These are phyloP conservation scores for Prosopis cineraria DNA, from an alignment of 306 rosid genomes.

Conservation along the genomic window DNA sequence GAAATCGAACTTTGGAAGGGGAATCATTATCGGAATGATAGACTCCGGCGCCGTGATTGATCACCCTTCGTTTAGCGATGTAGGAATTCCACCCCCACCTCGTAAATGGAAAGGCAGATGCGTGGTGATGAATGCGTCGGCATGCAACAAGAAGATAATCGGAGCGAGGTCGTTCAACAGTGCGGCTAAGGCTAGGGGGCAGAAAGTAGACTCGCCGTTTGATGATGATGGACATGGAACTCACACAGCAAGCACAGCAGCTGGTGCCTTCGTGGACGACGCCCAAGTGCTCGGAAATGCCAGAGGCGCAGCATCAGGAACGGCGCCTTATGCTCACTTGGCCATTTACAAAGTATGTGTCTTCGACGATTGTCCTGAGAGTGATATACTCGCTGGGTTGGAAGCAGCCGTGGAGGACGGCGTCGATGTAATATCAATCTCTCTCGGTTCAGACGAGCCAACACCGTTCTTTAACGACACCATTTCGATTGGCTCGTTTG, in stretches of 20 bases:
- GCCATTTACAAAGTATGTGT: slow-evolving; percentile 60
- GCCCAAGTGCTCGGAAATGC: slow-evolving; percentile 68
- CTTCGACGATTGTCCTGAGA: slow-evolving; percentile 42
- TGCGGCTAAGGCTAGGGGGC: slow-evolving; percentile 28
- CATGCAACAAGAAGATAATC: slow-evolving; percentile 72
- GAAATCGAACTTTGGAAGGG: slow-evolving; percentile 61
- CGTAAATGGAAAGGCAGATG: slow-evolving; percentile 83
- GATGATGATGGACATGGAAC: slow-evolving; percentile 57
- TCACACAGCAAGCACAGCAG: slow-evolving; percentile 55
- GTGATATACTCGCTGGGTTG: slow-evolving; percentile 45
- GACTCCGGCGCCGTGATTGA: slow-evolving; percentile 62
- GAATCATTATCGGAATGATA: slow-evolving; percentile 67
- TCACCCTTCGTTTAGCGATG: slow-evolving; percentile 70
- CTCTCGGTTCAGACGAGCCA: slow-evolving; percentile 44
- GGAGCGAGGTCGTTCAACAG: slow-evolving; percentile 63
- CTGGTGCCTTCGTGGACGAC: slow-evolving; percentile 46
- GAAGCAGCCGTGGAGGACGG: slow-evolving; percentile 62
- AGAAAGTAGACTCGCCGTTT: slow-evolving; percentile 33
- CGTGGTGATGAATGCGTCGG: slow-evolving; percentile 40
- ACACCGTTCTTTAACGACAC: slow-evolving; percentile 58
- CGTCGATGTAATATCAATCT: slow-evolving; percentile 72
- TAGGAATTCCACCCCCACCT: slow-evolving; percentile 70
- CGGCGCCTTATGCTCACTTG: slow-evolving; percentile 73
- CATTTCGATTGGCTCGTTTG: slow-evolving; percentile 64
- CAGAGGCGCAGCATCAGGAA: slow-evolving; percentile 72